These are phyloP conservation scores for Tolypocladium pustulatum DNA, from an alignment of 2,329 filamentous ascomycete genomes.

Conservation along the genomic window DNA sequence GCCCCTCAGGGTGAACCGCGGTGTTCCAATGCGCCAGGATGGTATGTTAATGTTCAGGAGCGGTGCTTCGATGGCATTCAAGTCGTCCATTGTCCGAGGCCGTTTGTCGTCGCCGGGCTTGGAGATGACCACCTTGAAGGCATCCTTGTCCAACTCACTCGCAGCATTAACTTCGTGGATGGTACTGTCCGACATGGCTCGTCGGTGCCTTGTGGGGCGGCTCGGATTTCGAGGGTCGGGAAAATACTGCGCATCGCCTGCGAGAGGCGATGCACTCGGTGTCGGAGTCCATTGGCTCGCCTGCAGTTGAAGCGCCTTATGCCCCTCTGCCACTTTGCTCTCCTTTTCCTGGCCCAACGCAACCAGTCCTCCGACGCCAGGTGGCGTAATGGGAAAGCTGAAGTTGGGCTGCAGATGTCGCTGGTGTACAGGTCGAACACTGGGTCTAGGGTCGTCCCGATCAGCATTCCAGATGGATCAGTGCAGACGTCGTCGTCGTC, in stretches of 20 bases:
- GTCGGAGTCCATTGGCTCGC: constrained; percentile 32
- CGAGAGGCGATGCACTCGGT: constrained; percentile 24
- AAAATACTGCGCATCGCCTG: constrained; percentile 21
- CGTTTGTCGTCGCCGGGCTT: constrained; percentile 50
- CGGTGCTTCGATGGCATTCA: constrained; percentile 33
- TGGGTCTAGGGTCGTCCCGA: constrained; percentile 35
- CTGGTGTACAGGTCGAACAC: constrained; percentile 49
- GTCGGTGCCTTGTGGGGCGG: constrained; percentile 34
- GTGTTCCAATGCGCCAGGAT: constrained; percentile 72
- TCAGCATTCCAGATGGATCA: constrained; percentile 7
- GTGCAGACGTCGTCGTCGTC: neutral
- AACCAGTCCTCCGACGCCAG: constrained; percentile 47
- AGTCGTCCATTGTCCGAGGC: constrained; percentile 53
- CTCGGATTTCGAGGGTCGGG: constrained; percentile 13
- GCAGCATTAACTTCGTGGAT: constrained; percentile 50
- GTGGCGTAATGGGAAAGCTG: constrained; percentile 50
- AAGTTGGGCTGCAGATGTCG: constrained; percentile 51
- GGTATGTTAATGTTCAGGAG: constrained; percentile 69
- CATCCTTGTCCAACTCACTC: constrained; percentile 50
- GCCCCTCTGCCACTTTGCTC: constrained; percentile 2
- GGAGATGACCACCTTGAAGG: constrained; percentile 73
- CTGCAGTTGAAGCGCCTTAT: constrained; percentile 11
- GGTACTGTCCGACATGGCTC: constrained; percentile 69
- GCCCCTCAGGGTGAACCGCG: constrained; percentile 66
- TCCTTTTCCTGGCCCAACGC: constrained; percentile 22